A percentile compares a stretch with the other conserved stretches of the same genome.
phyloP scores from a whole-genome alignment of 805 yeast genomes.

The Kodamaea lidongshanica region DNA sequence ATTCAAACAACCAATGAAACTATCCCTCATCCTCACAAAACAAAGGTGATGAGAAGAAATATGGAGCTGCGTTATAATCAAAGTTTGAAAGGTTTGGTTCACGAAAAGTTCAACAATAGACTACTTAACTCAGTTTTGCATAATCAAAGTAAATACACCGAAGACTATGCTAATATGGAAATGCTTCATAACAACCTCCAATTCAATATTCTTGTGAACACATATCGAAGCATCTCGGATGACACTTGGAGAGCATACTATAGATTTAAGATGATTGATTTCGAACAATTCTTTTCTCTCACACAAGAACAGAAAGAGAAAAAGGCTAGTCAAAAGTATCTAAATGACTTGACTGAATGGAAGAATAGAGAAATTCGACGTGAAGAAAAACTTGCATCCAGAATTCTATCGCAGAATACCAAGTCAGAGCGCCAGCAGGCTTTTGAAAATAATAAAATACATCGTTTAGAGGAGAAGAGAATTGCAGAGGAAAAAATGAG shows the following conservation, averaged over 20 bases:
- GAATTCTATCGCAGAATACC: conserved; percentile 6
- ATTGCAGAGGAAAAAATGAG: conserved; percentile 12
- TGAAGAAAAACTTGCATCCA: conserved; percentile 10
- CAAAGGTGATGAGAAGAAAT: conserved; percentile 13
- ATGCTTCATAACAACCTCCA: conserved; percentile 40
- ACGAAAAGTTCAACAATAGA: conserved; percentile 26
- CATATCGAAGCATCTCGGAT: conserved; percentile 33
- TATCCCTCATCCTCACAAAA: conserved; percentile 14
- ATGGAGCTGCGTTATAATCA: conserved; percentile 13
- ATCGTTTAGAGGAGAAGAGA: conserved; percentile 5
- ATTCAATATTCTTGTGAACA: conserved; percentile 33
- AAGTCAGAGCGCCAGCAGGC: conserved; percentile 8
- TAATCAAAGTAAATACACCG: conserved; percentile 22
- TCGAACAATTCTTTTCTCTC: conserved; percentile 27
- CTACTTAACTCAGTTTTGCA: conserved; percentile 24
- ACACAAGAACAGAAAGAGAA: conserved; percentile 14
- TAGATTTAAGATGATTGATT: conserved; percentile 33
- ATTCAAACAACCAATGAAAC: conserved; percentile 21
- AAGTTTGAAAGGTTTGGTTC: conserved; percentile 33
- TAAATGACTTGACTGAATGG: conserved; percentile 12
- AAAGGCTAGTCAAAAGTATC: conserved; percentile 10
- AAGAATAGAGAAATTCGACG: conserved; percentile 12
- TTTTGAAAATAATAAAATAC: conserved; percentile 8
- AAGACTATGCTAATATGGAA: conserved; percentile 35
- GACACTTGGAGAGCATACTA: conserved; percentile 37